Base-by-base conservation (phyloP, 108 stramenopile genomes). In the Nannochloropsis granulata region DNA sequence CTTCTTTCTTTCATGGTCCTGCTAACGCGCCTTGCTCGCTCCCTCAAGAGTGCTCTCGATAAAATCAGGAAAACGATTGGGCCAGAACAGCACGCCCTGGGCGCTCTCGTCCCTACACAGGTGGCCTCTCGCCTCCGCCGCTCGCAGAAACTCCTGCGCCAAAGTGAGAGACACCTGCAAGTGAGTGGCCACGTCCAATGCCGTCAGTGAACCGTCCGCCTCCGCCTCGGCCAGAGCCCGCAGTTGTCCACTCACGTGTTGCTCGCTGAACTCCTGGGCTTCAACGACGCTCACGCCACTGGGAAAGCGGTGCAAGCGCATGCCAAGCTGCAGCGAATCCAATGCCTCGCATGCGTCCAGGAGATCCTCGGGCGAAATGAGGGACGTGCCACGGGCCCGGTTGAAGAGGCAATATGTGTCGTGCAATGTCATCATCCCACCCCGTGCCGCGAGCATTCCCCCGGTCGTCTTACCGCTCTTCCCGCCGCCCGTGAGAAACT, bases 361-460 rank as follows among this genome's bases (percentile, higher is more conserved):
- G 8, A 99, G 87, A 91, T 99, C 97, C 56, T 96, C 94, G 7
- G 98, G 98, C 13, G 96, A 96, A 44, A 98, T 92, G 84, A 98
- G 91, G 82, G 96, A 95, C 13, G 97, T 94, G 1, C 96, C 98
- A 10, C 98, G 91, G 19, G 98, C 97, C 34, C 97, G 92, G 92
- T 99, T 99, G 71, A 91, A 91, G n/a, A 92, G 82, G 71, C 90
- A 92, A 83, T 90, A 92, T 0, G 91, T 24, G 46, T 92, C 92
- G 1, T 91, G 85, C 24, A 92, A 86, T 5, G 91, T 90, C 78
- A 92, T 89, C 85, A 91, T 83, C 43, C 92, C 92, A 9, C 91
- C 90, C 43, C 85, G 42, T 78, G 78, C 34, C 44, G 83, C 2
- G 34, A 78, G 78, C 45, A 78, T 8, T 42, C 43, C 23, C 82